phyloP scores from a whole-genome alignment of 306 rosid genomes.

The Rosa rugosa region DNA sequence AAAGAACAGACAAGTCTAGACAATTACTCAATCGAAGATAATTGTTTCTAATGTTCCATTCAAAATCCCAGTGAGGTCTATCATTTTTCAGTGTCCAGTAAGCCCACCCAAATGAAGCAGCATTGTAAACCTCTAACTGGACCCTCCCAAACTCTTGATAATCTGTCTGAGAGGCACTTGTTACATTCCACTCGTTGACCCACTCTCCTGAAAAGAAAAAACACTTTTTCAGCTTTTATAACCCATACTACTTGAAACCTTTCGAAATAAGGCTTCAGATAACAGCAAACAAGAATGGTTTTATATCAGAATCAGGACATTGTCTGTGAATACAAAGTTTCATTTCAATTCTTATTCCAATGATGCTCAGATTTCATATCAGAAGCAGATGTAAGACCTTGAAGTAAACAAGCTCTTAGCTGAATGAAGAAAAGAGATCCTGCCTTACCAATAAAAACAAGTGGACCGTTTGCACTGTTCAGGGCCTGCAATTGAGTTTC shows the following conservation, averaged over 20 bases:
- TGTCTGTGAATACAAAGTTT: not conserved
- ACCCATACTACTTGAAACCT: not conserved
- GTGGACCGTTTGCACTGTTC: slow-evolving; percentile 70
- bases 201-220: slow-evolving; percentile 45
- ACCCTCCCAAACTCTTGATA: slow-evolving; percentile 73
- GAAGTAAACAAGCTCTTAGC: not conserved
- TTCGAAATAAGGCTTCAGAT: not conserved
- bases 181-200: slow-evolving; percentile 58
- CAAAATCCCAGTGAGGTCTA: slow-evolving; percentile 81
- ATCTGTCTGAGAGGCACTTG: slow-evolving; percentile 53
- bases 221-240: slow-evolving; percentile 8
- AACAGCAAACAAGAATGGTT: not conserved
- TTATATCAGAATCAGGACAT: not conserved
- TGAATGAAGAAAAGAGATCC: not conserved
- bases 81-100: slow-evolving; percentile 86
- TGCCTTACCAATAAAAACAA: slow-evolving; percentile 60
- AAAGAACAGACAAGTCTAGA: slow-evolving; percentile 14
- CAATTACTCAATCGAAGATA: slow-evolving; percentile 68
- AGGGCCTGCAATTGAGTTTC: slow-evolving; percentile 65
- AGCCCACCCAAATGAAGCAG: slow-evolving; percentile 88
- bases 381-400: not conserved
- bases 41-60: slow-evolving; percentile 73
- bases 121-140: slow-evolving; percentile 69
- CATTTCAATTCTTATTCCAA: not conserved
- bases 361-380: not conserved